phyloP scores from a whole-genome alignment of 768 basidiomycete species.

The Mycena metata region DNA sequence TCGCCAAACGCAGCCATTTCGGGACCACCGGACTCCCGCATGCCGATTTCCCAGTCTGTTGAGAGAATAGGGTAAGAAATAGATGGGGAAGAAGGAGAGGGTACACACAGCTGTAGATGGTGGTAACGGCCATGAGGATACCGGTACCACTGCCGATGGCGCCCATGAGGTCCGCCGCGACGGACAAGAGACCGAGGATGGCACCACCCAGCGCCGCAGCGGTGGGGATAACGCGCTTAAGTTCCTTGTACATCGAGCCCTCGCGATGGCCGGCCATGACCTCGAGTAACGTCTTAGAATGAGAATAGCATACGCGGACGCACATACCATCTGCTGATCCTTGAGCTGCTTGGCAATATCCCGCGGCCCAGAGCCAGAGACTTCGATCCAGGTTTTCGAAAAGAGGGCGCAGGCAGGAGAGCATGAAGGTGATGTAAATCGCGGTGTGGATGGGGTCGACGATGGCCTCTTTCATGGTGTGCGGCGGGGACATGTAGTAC shows the following conservation, averaged over 20 bases:
- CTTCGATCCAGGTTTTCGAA: conserved; percentile 99
- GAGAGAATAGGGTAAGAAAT: conserved; percentile 18
- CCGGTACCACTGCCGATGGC: conserved; percentile 96
- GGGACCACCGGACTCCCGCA: conserved; percentile 86
- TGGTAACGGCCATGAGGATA: conserved; percentile 98
- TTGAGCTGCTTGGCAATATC: conserved; percentile 99
- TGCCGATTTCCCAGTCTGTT: conserved; percentile 95
- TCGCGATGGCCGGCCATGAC: conserved; percentile 94
- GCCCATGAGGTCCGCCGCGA: conserved; percentile 94
- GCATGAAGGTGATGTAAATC: conserved; percentile 92
- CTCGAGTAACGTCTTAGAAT: conserved; percentile 47
- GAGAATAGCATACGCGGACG: conserved; percentile 27
- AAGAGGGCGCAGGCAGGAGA: conserved; percentile 96
- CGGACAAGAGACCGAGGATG: conserved; percentile 92
- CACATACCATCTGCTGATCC: conserved; percentile 91
- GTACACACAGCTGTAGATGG: conserved; percentile 90
- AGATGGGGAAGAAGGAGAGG: conserved; percentile 28
- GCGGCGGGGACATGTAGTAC: conserved; percentile 99
- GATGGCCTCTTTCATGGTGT: conserved; percentile 88
- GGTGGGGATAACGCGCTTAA: conserved; percentile 97
- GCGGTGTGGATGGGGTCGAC: conserved; percentile 95
- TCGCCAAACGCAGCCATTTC: conserved; percentile 88
- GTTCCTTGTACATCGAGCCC: conserved; percentile 98
- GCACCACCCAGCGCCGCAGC: conserved; percentile 98
- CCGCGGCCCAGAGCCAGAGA: conserved; percentile 94